Evolutionary conservation across 208 protist species (phyloP).

Genomic region (Leishmania gerbilli): DNA sequence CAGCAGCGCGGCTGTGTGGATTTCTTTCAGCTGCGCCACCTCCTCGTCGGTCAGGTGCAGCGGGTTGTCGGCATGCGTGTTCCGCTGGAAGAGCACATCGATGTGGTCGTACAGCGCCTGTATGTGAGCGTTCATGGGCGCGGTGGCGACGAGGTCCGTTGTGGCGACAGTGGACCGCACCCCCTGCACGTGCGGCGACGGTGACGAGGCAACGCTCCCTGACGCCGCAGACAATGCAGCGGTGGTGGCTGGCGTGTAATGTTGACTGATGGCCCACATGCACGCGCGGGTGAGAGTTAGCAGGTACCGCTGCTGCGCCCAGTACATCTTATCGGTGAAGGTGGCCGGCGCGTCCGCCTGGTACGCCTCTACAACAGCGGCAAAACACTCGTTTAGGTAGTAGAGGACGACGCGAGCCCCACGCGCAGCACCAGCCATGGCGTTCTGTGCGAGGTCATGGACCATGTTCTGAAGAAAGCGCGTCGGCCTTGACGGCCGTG

Average conservation of each 20-base stretch:
- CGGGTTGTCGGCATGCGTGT: slow-evolving; percentile 65
- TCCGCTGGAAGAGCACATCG: slow-evolving; percentile 75
- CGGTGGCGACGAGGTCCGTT: slow-evolving; percentile 12
- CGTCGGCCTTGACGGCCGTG: not conserved
- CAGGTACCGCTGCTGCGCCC: slow-evolving; percentile 23
- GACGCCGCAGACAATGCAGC: not conserved
- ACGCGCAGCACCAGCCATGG: slow-evolving; percentile 6
- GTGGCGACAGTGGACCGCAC: not conserved
- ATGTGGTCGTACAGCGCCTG: slow-evolving; percentile 43
- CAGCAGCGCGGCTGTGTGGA: slow-evolving; percentile 46
- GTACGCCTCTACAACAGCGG: slow-evolving; percentile 4
- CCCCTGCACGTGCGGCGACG: not conserved
- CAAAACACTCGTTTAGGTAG: slow-evolving; percentile 25
- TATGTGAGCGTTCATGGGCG: slow-evolving; percentile 29
- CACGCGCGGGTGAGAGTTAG: slow-evolving; percentile 22
- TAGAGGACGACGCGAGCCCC: slow-evolving; percentile 30
- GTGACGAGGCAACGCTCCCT: not conserved
- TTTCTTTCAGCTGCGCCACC: slow-evolving; percentile 36
- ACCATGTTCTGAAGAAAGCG: slow-evolving; percentile 18
- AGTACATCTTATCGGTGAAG: slow-evolving; percentile 19
- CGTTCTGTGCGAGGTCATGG: slow-evolving; percentile 7
- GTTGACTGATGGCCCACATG: slow-evolving; percentile 21
- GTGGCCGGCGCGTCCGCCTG: not conserved
- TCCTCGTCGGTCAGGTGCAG: slow-evolving; percentile 35
- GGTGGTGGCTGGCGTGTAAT: slow-evolving; percentile 10